Evolutionary conservation across 352 stramenopile genomes (phyloP).

Genomic region (Phytophthora sansomeana): DNA sequence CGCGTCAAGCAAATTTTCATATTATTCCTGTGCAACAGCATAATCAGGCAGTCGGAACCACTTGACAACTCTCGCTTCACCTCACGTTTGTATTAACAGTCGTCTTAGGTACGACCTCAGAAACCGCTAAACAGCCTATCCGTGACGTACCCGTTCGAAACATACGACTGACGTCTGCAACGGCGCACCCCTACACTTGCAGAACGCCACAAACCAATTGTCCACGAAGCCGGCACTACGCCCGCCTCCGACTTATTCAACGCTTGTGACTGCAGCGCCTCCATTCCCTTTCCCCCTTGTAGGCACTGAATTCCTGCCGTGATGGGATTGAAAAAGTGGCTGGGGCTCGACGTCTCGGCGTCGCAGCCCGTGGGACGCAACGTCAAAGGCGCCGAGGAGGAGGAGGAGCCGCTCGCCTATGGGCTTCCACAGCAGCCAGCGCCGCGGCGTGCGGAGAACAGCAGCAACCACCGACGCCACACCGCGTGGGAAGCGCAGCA

Average conservation of each 20-base stretch:
- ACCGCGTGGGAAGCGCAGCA: constrained; percentile 30
- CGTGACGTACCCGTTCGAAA: constrained; percentile 9
- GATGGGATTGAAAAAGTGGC: constrained; percentile 78
- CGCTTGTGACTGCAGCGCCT: constrained; percentile 6
- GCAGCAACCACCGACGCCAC: constrained; percentile 32
- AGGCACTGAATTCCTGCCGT: neutral
- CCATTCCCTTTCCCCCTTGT: neutral
- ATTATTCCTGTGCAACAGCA: neutral
- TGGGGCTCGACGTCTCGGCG: constrained; percentile 57
- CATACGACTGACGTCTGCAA: constrained; percentile 32
- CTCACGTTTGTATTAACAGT: neutral
- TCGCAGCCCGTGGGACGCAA: constrained; percentile 31
- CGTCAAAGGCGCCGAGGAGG: constrained; percentile 26
- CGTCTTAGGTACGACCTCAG: neutral
- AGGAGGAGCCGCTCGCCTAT: constrained; percentile 25
- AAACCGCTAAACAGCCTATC: no score
- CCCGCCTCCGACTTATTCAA: neutral
- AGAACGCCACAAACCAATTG: constrained; percentile 17
- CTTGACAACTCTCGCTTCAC: neutral
- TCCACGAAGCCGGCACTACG: neutral
- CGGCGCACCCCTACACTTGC: constrained; percentile 17
- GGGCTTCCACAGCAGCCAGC: constrained; percentile 5
- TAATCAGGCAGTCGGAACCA: neutral
- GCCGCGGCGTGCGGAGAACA: constrained; percentile 12
- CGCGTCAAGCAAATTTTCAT: neutral